Base-by-base conservation (phyloP, 1,139 yeast species). In the Diutina scorzettiae region DNA sequence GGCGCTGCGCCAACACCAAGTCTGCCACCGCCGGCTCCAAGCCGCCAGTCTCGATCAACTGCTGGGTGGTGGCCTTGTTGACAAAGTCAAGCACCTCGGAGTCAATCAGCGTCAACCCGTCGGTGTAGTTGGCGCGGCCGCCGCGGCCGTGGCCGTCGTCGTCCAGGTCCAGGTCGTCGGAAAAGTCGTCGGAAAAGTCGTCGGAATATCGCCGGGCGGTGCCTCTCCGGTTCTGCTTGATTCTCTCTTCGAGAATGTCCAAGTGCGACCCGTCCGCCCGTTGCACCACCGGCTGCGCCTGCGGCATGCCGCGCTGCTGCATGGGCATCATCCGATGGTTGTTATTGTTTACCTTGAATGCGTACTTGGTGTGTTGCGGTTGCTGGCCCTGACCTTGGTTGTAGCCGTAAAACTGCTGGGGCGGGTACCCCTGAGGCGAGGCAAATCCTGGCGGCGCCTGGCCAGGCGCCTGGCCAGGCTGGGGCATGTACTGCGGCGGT, bases 31-130 rank as follows among this genome's bases (percentile, higher is more conserved):
- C 75, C 11, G 84, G 79, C 2, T 78, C 68, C 43, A 87, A 76
- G 16, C 78, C 78, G 14, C 94, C 77, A 31, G 87, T 75, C 59
- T 91, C 98, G 12, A 81, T 73, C 42, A 91, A 66, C 55, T 89
- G 96, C 45, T 78, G 76, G 2, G 67, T 66, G 11, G 84, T 73
- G 0, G 95, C 91, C 24, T 76, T 74, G 57, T 91, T 91, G 51
- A 91, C 66, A 53, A 91, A 87, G 42, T 78, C 76, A 44, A 89
- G 63, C 25, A 87, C 76, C 45, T 85, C 78, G 14, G 66, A 64
- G 52, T 83, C 94, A 47, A 68, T 68, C 3, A 66, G 53, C 0
- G 74, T 68, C 45, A 83, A 69, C 25, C 76, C 76, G 5, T 52
- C 52, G 47, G 48, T 56, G 29, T 50, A 55, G 44, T 44, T 61